phyloP scores from a whole-genome alignment of 2,329 filamentous ascomycete species.

The Aspergillus jensenii region DNA sequence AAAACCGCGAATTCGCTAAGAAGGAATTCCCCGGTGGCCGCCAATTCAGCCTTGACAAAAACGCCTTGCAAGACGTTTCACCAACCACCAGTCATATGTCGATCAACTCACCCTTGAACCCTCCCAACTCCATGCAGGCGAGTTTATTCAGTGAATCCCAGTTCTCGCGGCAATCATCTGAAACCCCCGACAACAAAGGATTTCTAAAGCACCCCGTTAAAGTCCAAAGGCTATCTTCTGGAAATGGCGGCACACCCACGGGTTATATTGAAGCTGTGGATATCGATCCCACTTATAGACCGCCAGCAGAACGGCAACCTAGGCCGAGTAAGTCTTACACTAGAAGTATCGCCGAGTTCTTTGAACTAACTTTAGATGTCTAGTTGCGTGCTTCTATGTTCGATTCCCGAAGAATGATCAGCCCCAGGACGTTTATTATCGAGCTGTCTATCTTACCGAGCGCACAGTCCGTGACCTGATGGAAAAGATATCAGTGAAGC shows the following conservation, averaged over 20 bases:
- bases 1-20: conserved; percentile 29
- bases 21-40: conserved; percentile 34
- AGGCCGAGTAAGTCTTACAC: conserved; percentile 59
- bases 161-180: conserved; percentile 23
- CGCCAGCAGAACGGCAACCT: conserved; percentile 68
- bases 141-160: conserved; percentile 21
- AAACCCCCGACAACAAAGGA: conserved; percentile 19
- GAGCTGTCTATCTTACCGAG: conserved; percentile 80
- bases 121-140: conserved; percentile 17
- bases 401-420: conserved; percentile 56
- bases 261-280: conserved; percentile 90
- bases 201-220: conserved; percentile 30
- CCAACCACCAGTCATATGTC: conserved; percentile 43
- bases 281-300: conserved; percentile 81
- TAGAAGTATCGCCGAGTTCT: too few relatives aligned
- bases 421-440: conserved; percentile 64
- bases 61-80: conserved; percentile 37
- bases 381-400: conserved; percentile 86
- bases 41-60: conserved; percentile 33
- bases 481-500: conserved; percentile 72
- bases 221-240: conserved; percentile 27
- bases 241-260: conserved; percentile 50
- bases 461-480: conserved; percentile 75
- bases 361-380: conserved; percentile 30
- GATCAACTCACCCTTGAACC: conserved; percentile 34